Percentiles rank a stretch among this genome's conserved stretches.
Conservation (phyloP, 2,329 filamentous ascomycete genomes). For the Nigrospora osmanthi region DNA sequence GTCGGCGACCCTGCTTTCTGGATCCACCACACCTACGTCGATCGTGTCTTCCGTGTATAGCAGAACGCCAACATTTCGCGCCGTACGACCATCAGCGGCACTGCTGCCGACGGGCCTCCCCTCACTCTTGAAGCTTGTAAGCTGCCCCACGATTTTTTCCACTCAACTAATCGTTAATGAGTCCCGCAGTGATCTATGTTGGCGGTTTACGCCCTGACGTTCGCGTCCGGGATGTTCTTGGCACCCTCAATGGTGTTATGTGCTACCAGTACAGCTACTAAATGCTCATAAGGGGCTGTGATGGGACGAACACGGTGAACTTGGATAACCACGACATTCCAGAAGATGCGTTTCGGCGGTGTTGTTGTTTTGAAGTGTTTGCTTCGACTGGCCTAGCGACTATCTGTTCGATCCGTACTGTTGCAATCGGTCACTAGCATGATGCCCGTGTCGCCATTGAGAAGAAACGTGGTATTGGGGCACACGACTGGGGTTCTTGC, state of each 20-base stretch:
- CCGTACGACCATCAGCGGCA: slow-evolving; percentile 12
- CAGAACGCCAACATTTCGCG: slow-evolving; percentile 17
- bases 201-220: slow-evolving; percentile 2
- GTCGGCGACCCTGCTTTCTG: slow-evolving; percentile 20
- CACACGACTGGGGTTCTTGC: too few species aligned
- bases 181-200: not conserved
- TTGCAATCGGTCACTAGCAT: too few species aligned
- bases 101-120: not conserved
- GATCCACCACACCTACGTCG: slow-evolving; percentile 2
- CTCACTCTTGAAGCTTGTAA: slow-evolving; percentile 3
- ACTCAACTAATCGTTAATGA: not conserved
- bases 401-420: too few species aligned
- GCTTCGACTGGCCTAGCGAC: too few species aligned
- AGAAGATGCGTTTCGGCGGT: too few species aligned
- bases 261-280: slow-evolving; percentile 4
- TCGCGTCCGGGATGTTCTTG: not conserved
- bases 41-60: slow-evolving; percentile 2
- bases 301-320: too few species aligned
- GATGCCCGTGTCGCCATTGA: too few species aligned
- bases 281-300: too few species aligned
- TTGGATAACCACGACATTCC: too few species aligned
- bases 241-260: slow-evolving; percentile 1
- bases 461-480: too few species aligned
- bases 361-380: too few species aligned
- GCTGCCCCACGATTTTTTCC: too few species aligned